These are phyloP conservation scores for Phytomonas francai DNA, from an alignment of 208 protist species.

Conservation along the genomic window DNA sequence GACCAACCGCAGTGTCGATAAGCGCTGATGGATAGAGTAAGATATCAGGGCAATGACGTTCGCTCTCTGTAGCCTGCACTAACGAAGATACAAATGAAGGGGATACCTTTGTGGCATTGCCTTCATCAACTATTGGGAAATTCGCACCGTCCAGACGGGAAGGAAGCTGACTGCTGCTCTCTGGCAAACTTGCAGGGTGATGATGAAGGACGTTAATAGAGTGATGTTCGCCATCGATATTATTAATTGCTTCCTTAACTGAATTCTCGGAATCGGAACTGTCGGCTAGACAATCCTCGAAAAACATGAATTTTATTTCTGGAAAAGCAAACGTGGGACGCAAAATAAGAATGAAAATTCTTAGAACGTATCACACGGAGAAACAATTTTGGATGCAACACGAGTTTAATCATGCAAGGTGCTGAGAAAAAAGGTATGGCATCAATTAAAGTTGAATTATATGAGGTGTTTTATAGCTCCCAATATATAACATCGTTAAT, in stretches of 20 bases:
- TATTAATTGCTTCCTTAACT: background rate
- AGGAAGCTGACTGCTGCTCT: background rate
- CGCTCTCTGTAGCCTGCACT: conserved; percentile 66
- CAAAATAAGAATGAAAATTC: background rate
- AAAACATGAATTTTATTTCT: conserved; percentile 1
- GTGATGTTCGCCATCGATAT: background rate
- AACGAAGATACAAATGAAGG: conserved; percentile 12
- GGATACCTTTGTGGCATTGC: background rate
- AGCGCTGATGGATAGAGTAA: conserved; percentile 60
- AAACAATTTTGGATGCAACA: background rate
- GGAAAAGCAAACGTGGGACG: background rate
- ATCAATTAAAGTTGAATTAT: background rate
- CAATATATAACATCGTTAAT: background rate
- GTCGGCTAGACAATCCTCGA: background rate
- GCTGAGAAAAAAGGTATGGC: background rate
- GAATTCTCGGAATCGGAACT: background rate
- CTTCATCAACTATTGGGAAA: background rate
- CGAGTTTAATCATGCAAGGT: background rate
- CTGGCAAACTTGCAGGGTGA: background rate
- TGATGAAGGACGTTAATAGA: background rate
- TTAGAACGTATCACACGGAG: background rate
- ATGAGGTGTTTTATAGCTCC: background rate
- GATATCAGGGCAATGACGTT: conserved; percentile 72
- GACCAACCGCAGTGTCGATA: conserved; percentile 35
- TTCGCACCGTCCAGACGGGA: background rate